Evolutionary conservation across 2,329 filamentous ascomycete species (phyloP), one percentile per base, ranked within the genome.

Genomic region (Nemania diffusa): DNA sequence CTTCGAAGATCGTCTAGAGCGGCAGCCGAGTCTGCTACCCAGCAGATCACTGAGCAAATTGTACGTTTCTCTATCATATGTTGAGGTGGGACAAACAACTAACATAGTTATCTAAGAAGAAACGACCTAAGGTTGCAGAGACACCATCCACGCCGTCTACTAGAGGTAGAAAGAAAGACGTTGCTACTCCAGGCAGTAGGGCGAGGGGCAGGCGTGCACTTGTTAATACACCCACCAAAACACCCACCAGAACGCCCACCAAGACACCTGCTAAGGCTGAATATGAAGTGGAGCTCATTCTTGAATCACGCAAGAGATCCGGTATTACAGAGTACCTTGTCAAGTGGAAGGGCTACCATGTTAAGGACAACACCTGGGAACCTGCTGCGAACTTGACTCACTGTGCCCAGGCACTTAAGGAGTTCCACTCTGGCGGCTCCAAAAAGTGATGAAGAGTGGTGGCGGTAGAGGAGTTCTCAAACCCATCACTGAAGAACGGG

Each of bases 341-440:
- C 60, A 86, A 88, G 74, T 88, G 86, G 87, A 81, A 82, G 69
- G 84, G 83, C 0, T 88, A 80, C 61, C 57, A 78, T 0, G 68
- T 71, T 0, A 75, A 78, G 20, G 73, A 84, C 0, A 86, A 83
- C 65, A 87, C 85, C 0, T 88, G 86, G 87, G 86, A 87, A 77
- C 84, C 84, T 1, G 81, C 78, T 72, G 73, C 64, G 20, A 82
- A 86, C 63, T 71, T 88, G 20, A 60, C 57, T 0, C 78, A 82
- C 2, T 84, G 84, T 62, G 5, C 50, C 8, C 1, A 53, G 57
- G 63, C 51, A 15, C 24, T 77, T 9, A 29, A 60, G n/a, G n/a
- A 69, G 57, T 76, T 68, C 57, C 24, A 46, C 20, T 20, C 52
- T 24, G 52, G 32, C 29, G 26, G 11, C 3, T 17, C 37, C 11